Evolutionary conservation across 345 rosid species (phyloP), one percentile per base, ranked within the genome.

Genomic region (Moricandia arvensis): DNA sequence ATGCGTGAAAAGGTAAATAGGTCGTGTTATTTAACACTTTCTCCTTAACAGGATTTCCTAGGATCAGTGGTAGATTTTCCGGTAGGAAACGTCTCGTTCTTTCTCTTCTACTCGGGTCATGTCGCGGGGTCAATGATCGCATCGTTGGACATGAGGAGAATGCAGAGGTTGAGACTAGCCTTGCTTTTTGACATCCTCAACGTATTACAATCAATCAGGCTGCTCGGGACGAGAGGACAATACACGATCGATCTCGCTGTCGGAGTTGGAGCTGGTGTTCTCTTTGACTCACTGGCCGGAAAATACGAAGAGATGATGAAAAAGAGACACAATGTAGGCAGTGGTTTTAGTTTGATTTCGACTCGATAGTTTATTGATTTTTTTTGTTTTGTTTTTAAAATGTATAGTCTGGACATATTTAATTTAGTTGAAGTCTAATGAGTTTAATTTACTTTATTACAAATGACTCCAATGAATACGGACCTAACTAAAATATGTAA

Each of bases 11-110:
- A n/a, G n/a, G n/a, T n/a, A n/a, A n/a, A n/a, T n/a, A n/a, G n/a
- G n/a, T n/a, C n/a, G n/a, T n/a, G n/a, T n/a, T n/a, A 30, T 13
- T 29, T 15, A 18, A 26, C 18, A 57, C 10, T 29, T 8, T 30
- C 41, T 30, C 41, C 24, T 7, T 49, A 15, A 16, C 90, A 94
- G 98, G 98, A 83, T 59, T 91, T 90, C 78, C 35, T 94, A 71
- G 98, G 98, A 2, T 94, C 98, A 0, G 96, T 96, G 2, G 93
- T 74, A 18, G 98, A 94, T 78, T 94, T 90, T 58, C 98, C 97
- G 0, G 98, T 90, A n/a, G 95, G 96, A 73, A 94, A 94, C 33
- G 97, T 91, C 24, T 94, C 98, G 0, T 94, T 94, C 84, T 94
- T 94, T 80, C 86, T 91, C 16, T 91, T 94, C 80, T 91, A 80